Conservation (phyloP, 2,329 filamentous ascomycete species). For the Chaetomium globosum region DNA sequence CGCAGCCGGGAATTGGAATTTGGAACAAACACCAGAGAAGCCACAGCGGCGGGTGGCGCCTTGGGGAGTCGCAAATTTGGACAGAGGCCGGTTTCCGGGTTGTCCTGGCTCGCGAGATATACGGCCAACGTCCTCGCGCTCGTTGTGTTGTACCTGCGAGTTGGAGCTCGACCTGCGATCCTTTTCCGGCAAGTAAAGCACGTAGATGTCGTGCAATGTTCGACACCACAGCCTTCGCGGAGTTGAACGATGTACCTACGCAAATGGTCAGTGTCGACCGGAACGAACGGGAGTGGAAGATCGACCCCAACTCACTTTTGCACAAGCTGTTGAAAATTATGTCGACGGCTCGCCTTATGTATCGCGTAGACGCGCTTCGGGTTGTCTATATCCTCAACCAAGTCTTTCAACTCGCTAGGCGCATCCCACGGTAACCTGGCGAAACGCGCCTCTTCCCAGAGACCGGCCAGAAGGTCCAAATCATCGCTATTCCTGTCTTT, state of each 20-base stretch:
- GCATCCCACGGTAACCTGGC: constrained; percentile 62
- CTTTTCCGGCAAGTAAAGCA: constrained; percentile 79
- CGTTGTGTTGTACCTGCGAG: constrained; percentile 76
- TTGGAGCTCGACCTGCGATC: constrained; percentile 65
- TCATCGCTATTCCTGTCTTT: constrained; percentile 43
- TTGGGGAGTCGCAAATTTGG: constrained; percentile 50
- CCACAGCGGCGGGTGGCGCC: constrained; percentile 50
- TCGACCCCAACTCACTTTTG: constrained; percentile 56
- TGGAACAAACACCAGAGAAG: constrained; percentile 52
- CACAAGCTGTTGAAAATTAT: constrained; percentile 67
- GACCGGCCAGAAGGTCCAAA: constrained; percentile 55
- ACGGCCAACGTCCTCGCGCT: constrained; percentile 81
- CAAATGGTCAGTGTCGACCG: constrained; percentile 25
- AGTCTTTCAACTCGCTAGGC: constrained; percentile 58
- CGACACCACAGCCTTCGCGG: constrained; percentile 74
- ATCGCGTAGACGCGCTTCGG: constrained; percentile 64
- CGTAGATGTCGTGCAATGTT: constrained; percentile 70
- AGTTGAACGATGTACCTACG: constrained; percentile 77
- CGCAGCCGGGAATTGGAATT: constrained; percentile 37
- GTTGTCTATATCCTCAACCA: constrained; percentile 62
- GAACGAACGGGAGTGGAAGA: constrained; percentile 17
- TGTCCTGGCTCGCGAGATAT: constrained; percentile 77
- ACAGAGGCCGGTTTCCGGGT: constrained; percentile 72
- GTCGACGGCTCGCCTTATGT: constrained; percentile 62
- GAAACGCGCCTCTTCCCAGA: constrained; percentile 65